Conservation (phyloP, 1,139 yeast genomes). For the Geotrichum fermentans region DNA sequence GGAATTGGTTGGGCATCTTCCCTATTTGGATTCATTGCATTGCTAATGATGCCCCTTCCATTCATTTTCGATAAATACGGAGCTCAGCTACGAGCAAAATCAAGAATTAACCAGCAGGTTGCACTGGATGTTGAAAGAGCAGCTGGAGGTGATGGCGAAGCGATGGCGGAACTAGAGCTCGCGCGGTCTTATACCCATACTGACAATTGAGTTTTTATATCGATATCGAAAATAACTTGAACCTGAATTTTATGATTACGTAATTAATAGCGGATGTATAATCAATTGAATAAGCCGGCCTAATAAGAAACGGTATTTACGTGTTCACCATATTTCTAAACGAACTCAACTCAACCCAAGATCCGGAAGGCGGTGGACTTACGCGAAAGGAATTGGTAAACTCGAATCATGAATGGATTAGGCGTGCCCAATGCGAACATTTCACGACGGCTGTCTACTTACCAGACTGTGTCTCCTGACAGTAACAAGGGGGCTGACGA, state of each 20-base stretch:
- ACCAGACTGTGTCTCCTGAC: constrained; percentile 2
- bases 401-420: constrained; percentile 14
- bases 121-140: constrained; percentile 23
- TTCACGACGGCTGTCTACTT: constrained; percentile 17
- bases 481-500: background rate
- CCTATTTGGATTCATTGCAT: constrained; percentile 52
- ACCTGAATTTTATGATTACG: too few species aligned
- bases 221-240: too few species aligned
- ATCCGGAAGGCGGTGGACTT: too few species aligned
- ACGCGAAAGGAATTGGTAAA: too few species aligned
- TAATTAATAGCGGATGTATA: too few species aligned
- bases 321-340: too few species aligned
- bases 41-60: constrained; percentile 63
- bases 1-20: constrained; percentile 65
- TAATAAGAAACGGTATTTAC: too few species aligned
- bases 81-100: constrained; percentile 44
- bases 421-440: constrained; percentile 15
- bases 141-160: background rate
- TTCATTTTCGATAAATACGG: constrained; percentile 58
- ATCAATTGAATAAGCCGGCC: too few species aligned
- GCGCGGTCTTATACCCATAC: too few species aligned
- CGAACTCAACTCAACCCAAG: too few species aligned
- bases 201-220: too few species aligned
- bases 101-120: constrained; percentile 11
- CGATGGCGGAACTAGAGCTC: background rate